A percentile compares a stretch with the other conserved stretches of the same genome.
Evolutionary conservation across 768 basidiomycete genomes (phyloP).

Genomic region (Rhizopogon rudus): DNA sequence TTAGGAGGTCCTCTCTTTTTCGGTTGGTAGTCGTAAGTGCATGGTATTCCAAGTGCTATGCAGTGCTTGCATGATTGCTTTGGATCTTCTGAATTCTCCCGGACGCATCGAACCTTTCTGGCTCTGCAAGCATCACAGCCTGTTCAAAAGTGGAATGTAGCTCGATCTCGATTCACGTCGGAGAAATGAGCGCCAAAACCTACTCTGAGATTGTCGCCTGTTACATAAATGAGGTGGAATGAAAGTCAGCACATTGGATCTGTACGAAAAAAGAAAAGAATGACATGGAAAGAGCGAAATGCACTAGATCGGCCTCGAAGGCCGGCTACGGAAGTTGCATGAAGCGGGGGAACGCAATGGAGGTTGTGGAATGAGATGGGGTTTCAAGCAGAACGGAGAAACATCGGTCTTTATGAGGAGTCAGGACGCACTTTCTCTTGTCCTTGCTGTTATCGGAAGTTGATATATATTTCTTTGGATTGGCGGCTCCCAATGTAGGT

Average conservation of each 20-base stretch:
- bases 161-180: constrained; percentile 15
- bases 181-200: constrained; percentile 24
- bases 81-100: constrained; percentile 72
- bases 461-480: constrained; percentile 39
- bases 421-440: constrained; percentile 69
- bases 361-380: constrained; percentile 19
- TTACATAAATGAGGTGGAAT: constrained; percentile 23
- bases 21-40: constrained; percentile 90
- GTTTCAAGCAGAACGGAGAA: constrained; percentile 41
- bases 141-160: constrained; percentile 25
- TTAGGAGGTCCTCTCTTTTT: constrained; percentile 94
- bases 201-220: constrained; percentile 86
- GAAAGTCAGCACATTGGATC: constrained; percentile 29
- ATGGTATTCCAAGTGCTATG: constrained; percentile 72
- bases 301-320: constrained; percentile 19
- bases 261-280: constrained; percentile 19
- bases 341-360: constrained; percentile 27
- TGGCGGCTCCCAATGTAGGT: constrained; percentile 61
- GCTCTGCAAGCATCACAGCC: constrained; percentile 86
- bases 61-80: constrained; percentile 87
- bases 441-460: constrained; percentile 65
- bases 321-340: constrained; percentile 35
- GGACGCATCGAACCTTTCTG: constrained; percentile 80
- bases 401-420: constrained; percentile 39
- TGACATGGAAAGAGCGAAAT: constrained; percentile 31